Percentiles rank a stretch among this genome's conserved stretches.
Evolutionary conservation across 1,139 yeast species (phyloP).

Genomic region (Yarrowia galli): DNA sequence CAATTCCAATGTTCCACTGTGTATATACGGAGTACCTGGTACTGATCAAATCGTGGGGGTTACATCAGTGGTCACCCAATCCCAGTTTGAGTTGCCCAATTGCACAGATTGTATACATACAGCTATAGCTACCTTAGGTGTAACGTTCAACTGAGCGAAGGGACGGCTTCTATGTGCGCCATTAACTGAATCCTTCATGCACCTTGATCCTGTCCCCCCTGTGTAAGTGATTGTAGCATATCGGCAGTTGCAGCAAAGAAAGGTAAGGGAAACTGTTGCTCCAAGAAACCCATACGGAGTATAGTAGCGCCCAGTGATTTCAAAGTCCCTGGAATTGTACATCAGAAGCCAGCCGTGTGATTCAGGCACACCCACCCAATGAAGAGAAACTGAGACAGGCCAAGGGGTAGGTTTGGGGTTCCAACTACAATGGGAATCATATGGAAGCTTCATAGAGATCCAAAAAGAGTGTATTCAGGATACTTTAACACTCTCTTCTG

Average conservation of each 20-base stretch:
- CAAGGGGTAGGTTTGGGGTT: background rate
- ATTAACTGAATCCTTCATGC: background rate
- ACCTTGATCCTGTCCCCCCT: no score
- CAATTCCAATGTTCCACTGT: background rate
- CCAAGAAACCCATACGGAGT: no score
- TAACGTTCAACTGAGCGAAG: background rate
- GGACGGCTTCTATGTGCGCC: background rate
- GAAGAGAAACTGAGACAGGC: background rate
- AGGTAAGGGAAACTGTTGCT: no score
- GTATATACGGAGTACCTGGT: background rate
- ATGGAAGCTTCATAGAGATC: no score
- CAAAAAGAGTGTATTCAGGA: no score
- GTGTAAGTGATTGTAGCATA: no score
- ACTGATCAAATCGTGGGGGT: background rate
- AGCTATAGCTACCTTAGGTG: no score
- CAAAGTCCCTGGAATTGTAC: background rate
- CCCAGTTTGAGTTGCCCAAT: background rate
- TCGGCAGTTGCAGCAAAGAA: no score
- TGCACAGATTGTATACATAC: no score
- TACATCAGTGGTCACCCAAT: background rate
- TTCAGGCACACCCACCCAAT: background rate
- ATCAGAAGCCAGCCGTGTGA: constrained; percentile 4
- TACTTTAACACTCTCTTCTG: no score
- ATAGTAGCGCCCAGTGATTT: no score
- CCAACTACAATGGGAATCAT: no score